These are phyloP conservation scores for Candida freyschussii DNA, from an alignment of 1,139 yeast species.

Conservation along the genomic window DNA sequence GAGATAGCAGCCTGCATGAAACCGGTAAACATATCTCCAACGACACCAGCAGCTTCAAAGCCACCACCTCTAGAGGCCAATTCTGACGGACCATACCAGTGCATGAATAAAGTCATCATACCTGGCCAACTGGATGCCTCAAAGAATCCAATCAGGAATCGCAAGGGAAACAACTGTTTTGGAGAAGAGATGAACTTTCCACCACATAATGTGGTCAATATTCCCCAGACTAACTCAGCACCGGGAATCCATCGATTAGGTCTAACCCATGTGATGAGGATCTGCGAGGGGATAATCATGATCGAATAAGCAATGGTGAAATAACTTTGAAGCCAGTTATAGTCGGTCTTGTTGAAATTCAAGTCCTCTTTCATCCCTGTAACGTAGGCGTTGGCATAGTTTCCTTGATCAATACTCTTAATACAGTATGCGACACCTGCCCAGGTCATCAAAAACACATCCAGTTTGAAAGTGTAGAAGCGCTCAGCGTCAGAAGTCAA, in stretches of 20 bases:
- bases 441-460: slow-evolving; percentile 33
- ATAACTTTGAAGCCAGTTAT: slow-evolving; percentile 46
- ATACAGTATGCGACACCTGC: slow-evolving; percentile 33
- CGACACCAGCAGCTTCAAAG: slow-evolving; percentile 48
- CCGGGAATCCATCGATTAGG: slow-evolving; percentile 22
- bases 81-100: slow-evolving; percentile 53
- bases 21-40: slow-evolving; percentile 57
- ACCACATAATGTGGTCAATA: slow-evolving; percentile 38
- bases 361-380: slow-evolving; percentile 50
- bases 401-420: slow-evolving; percentile 47
- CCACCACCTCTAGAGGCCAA: slow-evolving; percentile 50
- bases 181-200: slow-evolving; percentile 24
- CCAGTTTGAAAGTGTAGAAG: slow-evolving; percentile 38
- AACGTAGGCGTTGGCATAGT: slow-evolving; percentile 53
- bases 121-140: slow-evolving; percentile 34
- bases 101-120: slow-evolving; percentile 49
- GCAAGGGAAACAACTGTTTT: slow-evolving; percentile 38
- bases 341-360: slow-evolving; percentile 41
- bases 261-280: slow-evolving; percentile 28
- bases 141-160: slow-evolving; percentile 53
- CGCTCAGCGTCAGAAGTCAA: slow-evolving; percentile 4
- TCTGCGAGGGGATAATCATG: slow-evolving; percentile 49
- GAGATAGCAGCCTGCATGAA: slow-evolving; percentile 52
- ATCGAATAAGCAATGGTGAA: slow-evolving; percentile 49
- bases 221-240: slow-evolving; percentile 44